phyloP scores from a whole-genome alignment of 306 rosid genomes.

The Lotus japonicus region DNA sequence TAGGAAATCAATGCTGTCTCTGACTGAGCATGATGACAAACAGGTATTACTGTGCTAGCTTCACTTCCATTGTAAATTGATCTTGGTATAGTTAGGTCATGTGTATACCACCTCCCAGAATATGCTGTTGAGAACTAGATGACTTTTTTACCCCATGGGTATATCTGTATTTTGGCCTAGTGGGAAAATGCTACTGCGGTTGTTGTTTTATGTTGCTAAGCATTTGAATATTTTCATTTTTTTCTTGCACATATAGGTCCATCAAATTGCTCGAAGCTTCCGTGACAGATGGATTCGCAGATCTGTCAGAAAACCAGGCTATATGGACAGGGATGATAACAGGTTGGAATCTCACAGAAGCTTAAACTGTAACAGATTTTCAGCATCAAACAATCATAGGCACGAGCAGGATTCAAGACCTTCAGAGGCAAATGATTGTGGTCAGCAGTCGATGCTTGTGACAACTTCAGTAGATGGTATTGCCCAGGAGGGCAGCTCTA shows the following conservation, averaged over 20 bases:
- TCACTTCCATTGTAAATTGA: not conserved
- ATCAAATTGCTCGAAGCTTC: slow-evolving; percentile 93
- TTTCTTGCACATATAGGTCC: slow-evolving; percentile 55
- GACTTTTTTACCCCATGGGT: not conserved
- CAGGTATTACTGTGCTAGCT: slow-evolving; percentile 47
- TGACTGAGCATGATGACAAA: slow-evolving; percentile 95
- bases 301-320: slow-evolving; percentile 44
- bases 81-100: not conserved
- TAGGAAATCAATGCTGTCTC: slow-evolving; percentile 75
- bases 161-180: not conserved
- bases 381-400: slow-evolving; percentile 39
- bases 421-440: slow-evolving; percentile 51
- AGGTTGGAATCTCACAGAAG: slow-evolving; percentile 56
- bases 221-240: slow-evolving; percentile 10
- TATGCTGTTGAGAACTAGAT: not conserved
- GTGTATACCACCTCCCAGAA: not conserved
- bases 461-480: slow-evolving; percentile 36
- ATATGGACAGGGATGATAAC: slow-evolving; percentile 58
- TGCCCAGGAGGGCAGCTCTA: slow-evolving; percentile 47
- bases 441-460: slow-evolving; percentile 36
- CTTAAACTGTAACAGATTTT: slow-evolving; percentile 47
- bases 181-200: not conserved
- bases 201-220: not conserved
- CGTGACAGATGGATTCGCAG: slow-evolving; percentile 91
- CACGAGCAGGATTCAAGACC: slow-evolving; percentile 62